Evolutionary conservation across 192 early-diverging fungal species (phyloP).

Genomic region (Coemansia sp.): DNA sequence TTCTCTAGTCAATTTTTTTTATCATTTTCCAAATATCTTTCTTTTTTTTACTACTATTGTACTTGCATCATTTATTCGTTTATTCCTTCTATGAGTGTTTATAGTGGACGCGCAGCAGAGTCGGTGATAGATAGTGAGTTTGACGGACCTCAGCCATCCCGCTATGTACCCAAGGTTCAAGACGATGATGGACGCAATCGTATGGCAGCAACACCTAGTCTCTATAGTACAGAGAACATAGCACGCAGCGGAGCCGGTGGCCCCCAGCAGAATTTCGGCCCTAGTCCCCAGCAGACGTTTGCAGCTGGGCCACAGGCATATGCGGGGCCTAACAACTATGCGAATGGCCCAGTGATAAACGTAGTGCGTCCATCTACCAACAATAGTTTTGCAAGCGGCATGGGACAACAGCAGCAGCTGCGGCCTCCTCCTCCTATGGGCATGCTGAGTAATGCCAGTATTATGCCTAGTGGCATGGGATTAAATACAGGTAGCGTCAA

Average conservation of each 20-base stretch:
- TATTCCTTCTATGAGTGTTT: neutral
- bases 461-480: neutral
- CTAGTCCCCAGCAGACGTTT: slow-evolving; percentile 1
- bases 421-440: neutral
- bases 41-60: neutral
- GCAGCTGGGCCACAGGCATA: slow-evolving; percentile 5
- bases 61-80: slow-evolving; percentile 1
- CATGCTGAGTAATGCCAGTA: slow-evolving; percentile 3
- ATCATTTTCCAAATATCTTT: neutral
- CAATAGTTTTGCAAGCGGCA: slow-evolving; percentile 7
- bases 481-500: neutral
- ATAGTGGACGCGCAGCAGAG: neutral
- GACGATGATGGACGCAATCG: neutral
- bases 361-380: neutral
- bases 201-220: neutral
- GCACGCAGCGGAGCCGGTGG: neutral
- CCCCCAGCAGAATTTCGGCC: neutral
- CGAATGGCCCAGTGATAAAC: neutral
- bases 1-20: slow-evolving; percentile 11
- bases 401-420: slow-evolving; percentile 3
- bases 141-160: slow-evolving; percentile 20
- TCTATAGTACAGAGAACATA: neutral
- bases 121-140: slow-evolving; percentile 5
- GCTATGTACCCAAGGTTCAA: neutral
- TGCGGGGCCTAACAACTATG: neutral